phyloP scores from a whole-genome alignment of 2,329 filamentous ascomycete species.

The Aspergillus proliferans region DNA sequence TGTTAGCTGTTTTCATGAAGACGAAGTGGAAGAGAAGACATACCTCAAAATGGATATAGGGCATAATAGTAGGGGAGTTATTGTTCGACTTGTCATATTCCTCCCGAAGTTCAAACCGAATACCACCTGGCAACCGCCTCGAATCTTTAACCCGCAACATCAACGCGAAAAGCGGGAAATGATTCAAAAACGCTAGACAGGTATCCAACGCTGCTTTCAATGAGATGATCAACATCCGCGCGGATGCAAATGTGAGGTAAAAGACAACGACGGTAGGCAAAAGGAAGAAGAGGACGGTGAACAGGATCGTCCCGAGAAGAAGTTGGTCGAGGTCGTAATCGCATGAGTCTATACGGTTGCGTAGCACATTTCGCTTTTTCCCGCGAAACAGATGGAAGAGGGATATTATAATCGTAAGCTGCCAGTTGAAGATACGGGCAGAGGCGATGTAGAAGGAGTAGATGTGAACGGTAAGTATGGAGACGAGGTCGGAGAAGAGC shows the following conservation, averaged over 20 bases:
- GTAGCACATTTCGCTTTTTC: conserved; percentile 94
- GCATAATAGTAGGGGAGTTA: conserved; percentile 51
- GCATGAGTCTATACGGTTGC: conserved; percentile 96
- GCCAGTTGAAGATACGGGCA: conserved; percentile 96
- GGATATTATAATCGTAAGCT: conserved; percentile 90
- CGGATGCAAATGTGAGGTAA: conserved; percentile 91
- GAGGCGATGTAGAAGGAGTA: conserved; percentile 98
- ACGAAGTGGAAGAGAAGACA: conserved; percentile 4
- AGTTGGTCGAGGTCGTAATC: conserved; percentile 98
- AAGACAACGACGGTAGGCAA: conserved; percentile 93
- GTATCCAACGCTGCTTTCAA: conserved; percentile 90
- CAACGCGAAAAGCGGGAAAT: conserved; percentile 93
- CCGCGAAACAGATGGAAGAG: conserved; percentile 98
- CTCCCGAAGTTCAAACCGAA: conserved; percentile 84
- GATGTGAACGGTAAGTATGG: conserved; percentile 87
- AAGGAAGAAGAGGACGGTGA: conserved; percentile 90
- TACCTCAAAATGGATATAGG: conserved; percentile 82
- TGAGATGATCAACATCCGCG: conserved; percentile 89
- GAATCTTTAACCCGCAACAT: conserved; percentile 96
- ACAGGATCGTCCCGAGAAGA: conserved; percentile 90
- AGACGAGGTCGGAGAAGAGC: conserved; percentile 88
- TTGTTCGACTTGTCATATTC: conserved; percentile 45
- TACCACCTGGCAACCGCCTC: conserved; percentile 79
- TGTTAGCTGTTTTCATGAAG: conserved; percentile 9
- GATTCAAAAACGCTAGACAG: conserved; percentile 85